Percentiles rank a stretch among this genome's conserved stretches.
Evolutionary conservation across 208 protist genomes (phyloP).

Genomic region (Trypanosomatidae sp.): DNA sequence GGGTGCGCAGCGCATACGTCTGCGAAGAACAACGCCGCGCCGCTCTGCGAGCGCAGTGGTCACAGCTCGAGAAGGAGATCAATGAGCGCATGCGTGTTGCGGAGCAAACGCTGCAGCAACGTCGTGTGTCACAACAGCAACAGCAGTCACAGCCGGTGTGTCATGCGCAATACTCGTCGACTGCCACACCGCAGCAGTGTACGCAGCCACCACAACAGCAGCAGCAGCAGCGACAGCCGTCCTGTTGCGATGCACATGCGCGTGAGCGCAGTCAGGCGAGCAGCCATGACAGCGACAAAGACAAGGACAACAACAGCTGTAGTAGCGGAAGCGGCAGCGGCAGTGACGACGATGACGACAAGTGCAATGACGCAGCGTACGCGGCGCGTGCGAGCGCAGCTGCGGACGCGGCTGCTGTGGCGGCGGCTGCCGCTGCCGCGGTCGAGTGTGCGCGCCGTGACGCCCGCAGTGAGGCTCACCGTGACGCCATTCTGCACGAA

Average conservation of each 20-base stretch:
- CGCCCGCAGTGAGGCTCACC: slow-evolving; percentile 8
- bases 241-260: not conserved
- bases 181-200: not conserved
- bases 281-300: not conserved
- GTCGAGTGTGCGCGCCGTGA: not conserved
- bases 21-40: too few species aligned
- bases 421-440: not conserved
- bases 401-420: not conserved
- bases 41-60: too few species aligned
- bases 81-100: not conserved
- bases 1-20: too few species aligned
- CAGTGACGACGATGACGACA: not conserved
- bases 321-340: not conserved
- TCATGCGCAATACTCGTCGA: not conserved
- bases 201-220: not conserved
- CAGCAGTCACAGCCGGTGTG: slow-evolving; percentile 1
- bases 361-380: not conserved
- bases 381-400: not conserved
- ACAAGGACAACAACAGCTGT: not conserved
- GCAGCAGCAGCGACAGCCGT: not conserved
- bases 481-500: slow-evolving; percentile 26
- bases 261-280: too few species aligned
- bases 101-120: not conserved
- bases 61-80: not conserved
- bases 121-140: slow-evolving; percentile 2